phyloP scores from a whole-genome alignment of 192 early-diverging fungal genomes.

The Backusella morwellensis region DNA sequence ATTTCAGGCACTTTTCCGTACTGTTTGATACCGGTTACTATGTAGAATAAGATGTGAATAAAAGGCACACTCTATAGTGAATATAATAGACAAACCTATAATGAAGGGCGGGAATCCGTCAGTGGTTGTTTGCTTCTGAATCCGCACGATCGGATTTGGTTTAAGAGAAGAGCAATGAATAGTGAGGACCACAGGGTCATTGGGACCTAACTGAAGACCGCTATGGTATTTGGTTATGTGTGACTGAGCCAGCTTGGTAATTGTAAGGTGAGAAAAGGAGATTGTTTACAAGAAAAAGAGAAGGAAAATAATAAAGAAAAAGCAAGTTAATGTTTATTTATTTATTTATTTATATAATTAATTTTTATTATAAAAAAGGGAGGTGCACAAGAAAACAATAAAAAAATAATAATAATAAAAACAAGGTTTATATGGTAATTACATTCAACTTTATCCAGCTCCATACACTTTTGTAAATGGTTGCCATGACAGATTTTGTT shows the following conservation, averaged over 20 bases:
- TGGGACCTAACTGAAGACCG: background rate
- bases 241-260: slow-evolving; percentile 1
- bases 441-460: background rate
- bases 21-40: background rate
- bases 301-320: background rate
- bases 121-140: background rate
- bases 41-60: background rate
- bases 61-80: no score
- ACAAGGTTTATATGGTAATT: background rate
- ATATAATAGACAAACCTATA: background rate
- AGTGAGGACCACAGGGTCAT: background rate
- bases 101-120: background rate
- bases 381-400: background rate
- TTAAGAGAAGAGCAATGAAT: background rate
- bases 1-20: background rate
- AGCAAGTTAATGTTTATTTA: background rate
- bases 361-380: no score
- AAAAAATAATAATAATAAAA: background rate
- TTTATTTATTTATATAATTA: no score
- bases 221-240: background rate
- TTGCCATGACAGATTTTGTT: background rate
- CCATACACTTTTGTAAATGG: background rate
- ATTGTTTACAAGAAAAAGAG: background rate
- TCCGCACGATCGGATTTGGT: background rate
- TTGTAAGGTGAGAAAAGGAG: background rate